Evolutionary conservation across 2,329 filamentous ascomycete genomes (phyloP).

Genomic region (Sphaerulina vaccinii): DNA sequence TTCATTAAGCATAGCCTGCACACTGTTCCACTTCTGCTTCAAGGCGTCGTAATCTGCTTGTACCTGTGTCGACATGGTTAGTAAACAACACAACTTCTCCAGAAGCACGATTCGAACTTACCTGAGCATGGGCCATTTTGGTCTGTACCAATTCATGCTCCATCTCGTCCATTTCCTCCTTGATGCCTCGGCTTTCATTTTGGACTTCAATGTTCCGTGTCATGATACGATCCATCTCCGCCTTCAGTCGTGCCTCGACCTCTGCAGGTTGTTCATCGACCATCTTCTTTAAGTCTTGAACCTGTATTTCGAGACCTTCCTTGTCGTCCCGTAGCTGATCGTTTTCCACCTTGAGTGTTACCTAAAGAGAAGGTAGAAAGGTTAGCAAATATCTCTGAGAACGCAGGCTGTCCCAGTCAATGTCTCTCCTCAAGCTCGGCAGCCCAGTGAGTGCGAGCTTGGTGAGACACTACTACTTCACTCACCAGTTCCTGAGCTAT

Average conservation of each 20-base stretch:
- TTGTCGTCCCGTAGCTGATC: slow-evolving; percentile 86
- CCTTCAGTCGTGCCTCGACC: slow-evolving; percentile 72
- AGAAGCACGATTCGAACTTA: too few species aligned
- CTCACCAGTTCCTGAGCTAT: slow-evolving; percentile 91
- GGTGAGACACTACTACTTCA: too few species aligned
- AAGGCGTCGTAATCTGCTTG: slow-evolving; percentile 50
- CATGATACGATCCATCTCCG: slow-evolving; percentile 89
- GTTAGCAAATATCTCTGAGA: too few species aligned
- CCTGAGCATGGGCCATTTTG: slow-evolving; percentile 94
- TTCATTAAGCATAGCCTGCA: slow-evolving; percentile 45
- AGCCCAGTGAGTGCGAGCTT: too few species aligned
- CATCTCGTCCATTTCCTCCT: slow-evolving; percentile 87
- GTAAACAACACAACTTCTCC: too few species aligned
- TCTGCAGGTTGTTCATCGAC: slow-evolving; percentile 88
- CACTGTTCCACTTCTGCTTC: slow-evolving; percentile 50
- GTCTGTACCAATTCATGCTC: slow-evolving; percentile 89
- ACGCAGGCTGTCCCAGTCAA: too few species aligned
- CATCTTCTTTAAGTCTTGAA: slow-evolving; percentile 78
- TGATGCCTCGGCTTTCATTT: slow-evolving; percentile 82
- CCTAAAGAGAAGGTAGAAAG: too few species aligned
- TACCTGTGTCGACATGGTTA: too few species aligned
- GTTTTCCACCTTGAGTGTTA: slow-evolving; percentile 87
- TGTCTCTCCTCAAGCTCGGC: too few species aligned
- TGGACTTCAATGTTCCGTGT: slow-evolving; percentile 89
- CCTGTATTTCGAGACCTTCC: slow-evolving; percentile 80